These are phyloP conservation scores for Cutaneotrichosporon cavernicola DNA, from an alignment of 1,284 basidiomycete species.

Conservation along the genomic window DNA sequence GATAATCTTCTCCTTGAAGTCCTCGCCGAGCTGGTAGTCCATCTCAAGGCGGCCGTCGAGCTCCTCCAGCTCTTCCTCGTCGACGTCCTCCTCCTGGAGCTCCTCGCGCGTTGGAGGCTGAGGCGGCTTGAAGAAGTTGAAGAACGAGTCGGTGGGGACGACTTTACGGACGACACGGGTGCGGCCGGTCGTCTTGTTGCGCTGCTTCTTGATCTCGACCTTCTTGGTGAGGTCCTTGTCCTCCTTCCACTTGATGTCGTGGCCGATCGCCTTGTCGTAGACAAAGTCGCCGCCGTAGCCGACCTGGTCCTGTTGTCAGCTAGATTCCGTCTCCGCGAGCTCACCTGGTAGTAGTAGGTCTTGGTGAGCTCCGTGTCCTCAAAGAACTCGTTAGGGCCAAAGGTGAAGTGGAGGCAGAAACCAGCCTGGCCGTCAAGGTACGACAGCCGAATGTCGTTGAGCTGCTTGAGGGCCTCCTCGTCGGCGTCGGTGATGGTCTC, in stretches of 20 bases:
- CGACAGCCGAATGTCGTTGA: conserved; percentile 67
- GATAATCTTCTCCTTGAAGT: conserved; percentile 97
- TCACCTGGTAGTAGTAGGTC: conserved; percentile 87
- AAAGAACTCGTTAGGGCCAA: conserved; percentile 82
- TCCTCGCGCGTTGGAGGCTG: conserved; percentile 67
- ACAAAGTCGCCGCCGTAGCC: conserved; percentile 93
- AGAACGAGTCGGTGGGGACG: conserved; percentile 85
- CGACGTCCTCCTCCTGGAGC: conserved; percentile 71
- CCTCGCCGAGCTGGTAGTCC: conserved; percentile 98
- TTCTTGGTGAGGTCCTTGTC: conserved; percentile 97
- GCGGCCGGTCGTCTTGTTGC: conserved; percentile 96
- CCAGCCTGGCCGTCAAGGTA: conserved; percentile 75
- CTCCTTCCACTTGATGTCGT: conserved; percentile 93
- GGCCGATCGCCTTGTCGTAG: conserved; percentile 88
- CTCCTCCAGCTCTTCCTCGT: conserved; percentile 82
- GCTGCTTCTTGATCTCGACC: conserved; percentile 98
- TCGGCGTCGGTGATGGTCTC: conserved; percentile 94
- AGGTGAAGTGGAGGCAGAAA: conserved; percentile 86
- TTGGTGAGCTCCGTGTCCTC: conserved; percentile 80
- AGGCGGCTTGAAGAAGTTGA: conserved; percentile 96
- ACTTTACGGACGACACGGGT: conserved; percentile 88
- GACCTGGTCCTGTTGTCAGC: conserved; percentile 64
- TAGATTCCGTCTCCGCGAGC: conserved; percentile 23
- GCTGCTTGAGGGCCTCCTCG: conserved; percentile 66
- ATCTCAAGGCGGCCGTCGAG: conserved; percentile 91